These are phyloP conservation scores for Zygosaccharomyces lentus DNA, from an alignment of 805 yeast genomes.

Conservation along the genomic window DNA sequence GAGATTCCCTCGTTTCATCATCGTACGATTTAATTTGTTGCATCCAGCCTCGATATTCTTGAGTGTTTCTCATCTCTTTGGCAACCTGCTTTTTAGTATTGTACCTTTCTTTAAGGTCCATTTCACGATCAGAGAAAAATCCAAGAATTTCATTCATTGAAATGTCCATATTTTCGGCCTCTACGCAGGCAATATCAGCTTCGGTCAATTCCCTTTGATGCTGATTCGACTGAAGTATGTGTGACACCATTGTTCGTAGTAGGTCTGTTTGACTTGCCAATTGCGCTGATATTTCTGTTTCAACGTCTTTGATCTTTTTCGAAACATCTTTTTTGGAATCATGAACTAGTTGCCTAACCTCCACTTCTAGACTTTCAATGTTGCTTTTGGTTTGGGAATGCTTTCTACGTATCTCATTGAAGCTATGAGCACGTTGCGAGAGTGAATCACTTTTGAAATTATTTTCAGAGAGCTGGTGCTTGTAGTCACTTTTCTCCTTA, in stretches of 20 bases:
- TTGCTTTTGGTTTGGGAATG: slow-evolving; percentile 25
- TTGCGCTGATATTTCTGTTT: slow-evolving; percentile 25
- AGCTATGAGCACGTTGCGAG: slow-evolving; percentile 9
- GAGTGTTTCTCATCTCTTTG: slow-evolving; percentile 26
- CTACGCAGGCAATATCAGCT: slow-evolving; percentile 33
- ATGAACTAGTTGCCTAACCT: slow-evolving; percentile 33
- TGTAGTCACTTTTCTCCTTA: slow-evolving; percentile 12
- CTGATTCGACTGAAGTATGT: slow-evolving; percentile 26
- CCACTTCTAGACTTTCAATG: slow-evolving; percentile 30
- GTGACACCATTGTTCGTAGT: slow-evolving; percentile 21
- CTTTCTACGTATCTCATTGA: slow-evolving; percentile 22
- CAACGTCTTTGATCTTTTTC: slow-evolving; percentile 36
- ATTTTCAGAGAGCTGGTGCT: slow-evolving; percentile 9
- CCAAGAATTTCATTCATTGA: slow-evolving; percentile 32
- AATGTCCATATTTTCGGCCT: slow-evolving; percentile 38
- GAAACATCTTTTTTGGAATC: slow-evolving; percentile 43
- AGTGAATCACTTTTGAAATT: slow-evolving; percentile 18
- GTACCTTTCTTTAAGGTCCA: slow-evolving; percentile 26
- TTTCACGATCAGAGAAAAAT: slow-evolving; percentile 31
- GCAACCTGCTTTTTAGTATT: slow-evolving; percentile 29
- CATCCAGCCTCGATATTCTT: slow-evolving; percentile 27
- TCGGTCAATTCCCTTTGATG: slow-evolving; percentile 26
- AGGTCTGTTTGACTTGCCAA: slow-evolving; percentile 23
- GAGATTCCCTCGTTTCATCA: slow-evolving; percentile 37
- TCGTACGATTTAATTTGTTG: slow-evolving; percentile 35